Evolutionary conservation across 2,329 filamentous ascomycete species (phyloP).

Genomic region (Cordyceps tenuipes): DNA sequence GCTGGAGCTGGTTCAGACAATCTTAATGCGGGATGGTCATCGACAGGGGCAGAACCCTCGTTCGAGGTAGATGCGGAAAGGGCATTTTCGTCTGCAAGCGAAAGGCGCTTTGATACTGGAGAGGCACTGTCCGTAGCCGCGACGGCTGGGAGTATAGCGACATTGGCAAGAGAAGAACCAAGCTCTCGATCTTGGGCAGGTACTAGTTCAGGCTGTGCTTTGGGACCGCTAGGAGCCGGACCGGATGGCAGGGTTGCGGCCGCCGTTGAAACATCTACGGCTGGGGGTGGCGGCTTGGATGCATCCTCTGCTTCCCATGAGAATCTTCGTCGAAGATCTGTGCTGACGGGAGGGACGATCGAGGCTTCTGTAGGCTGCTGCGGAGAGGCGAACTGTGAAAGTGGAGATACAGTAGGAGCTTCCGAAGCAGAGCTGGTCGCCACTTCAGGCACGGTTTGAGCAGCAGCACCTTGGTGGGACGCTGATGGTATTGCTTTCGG

Average conservation of each 20-base stretch:
- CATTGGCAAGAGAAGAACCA: not conserved
- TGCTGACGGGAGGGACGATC: not conserved
- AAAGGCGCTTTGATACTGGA: slow-evolving; percentile 24
- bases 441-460: not conserved
- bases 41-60: slow-evolving; percentile 26
- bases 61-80: slow-evolving; percentile 27
- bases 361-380: not conserved
- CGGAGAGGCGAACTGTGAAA: not conserved
- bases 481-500: not conserved
- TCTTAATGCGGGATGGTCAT: slow-evolving; percentile 29
- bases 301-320: slow-evolving; percentile 29
- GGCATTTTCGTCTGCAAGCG: slow-evolving; percentile 38
- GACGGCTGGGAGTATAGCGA: not conserved
- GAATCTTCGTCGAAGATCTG: slow-evolving; percentile 23
- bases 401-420: not conserved
- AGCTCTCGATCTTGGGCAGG: slow-evolving; percentile 11
- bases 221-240: not conserved
- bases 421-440: not conserved
- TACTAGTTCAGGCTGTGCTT: not conserved
- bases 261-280: not conserved
- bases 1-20: slow-evolving; percentile 15
- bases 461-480: not conserved
- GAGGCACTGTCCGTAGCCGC: not conserved
- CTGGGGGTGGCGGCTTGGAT: not conserved
- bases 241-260: not conserved